These are phyloP conservation scores for Macrocystidia cucumis DNA, from an alignment of 1,284 basidiomycete species.

Conservation along the genomic window DNA sequence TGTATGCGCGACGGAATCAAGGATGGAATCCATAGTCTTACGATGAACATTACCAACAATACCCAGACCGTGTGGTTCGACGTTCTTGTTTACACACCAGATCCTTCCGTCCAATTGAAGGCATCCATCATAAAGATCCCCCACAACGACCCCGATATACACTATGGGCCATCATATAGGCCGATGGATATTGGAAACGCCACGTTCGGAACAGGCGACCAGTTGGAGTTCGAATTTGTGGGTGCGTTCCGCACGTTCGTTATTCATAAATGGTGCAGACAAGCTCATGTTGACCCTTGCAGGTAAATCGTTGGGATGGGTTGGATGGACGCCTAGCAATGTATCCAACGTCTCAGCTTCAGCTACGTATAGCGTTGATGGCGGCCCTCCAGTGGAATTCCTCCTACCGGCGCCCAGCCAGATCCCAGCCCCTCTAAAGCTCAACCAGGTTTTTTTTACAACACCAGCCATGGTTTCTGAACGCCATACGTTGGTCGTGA, in stretches of 20 bases:
- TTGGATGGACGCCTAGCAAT: slow-evolving; percentile 14
- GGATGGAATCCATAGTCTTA: slow-evolving; percentile 16
- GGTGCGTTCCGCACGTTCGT: slow-evolving; percentile 13
- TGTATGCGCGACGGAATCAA: slow-evolving; percentile 14
- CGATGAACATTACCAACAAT: slow-evolving; percentile 15
- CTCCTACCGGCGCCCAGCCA: slow-evolving; percentile 11
- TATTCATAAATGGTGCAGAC: neutral
- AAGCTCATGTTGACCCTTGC: neutral
- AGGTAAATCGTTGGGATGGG: slow-evolving; percentile 15
- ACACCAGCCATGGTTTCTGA: slow-evolving; percentile 12
- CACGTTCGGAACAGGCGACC: slow-evolving; percentile 13
- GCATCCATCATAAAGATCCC: slow-evolving; percentile 15
- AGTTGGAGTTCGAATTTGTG: slow-evolving; percentile 16
- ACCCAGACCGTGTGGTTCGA: slow-evolving; percentile 23
- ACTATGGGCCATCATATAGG: too few species aligned
- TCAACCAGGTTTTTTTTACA: slow-evolving; percentile 15
- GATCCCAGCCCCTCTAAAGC: slow-evolving; percentile 7
- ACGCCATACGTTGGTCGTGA: slow-evolving; percentile 15
- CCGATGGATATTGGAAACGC: slow-evolving; percentile 14
- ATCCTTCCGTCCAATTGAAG: slow-evolving; percentile 8
- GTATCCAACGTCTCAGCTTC: slow-evolving; percentile 11
- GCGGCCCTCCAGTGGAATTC: slow-evolving; percentile 13
- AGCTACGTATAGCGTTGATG: slow-evolving; percentile 18
- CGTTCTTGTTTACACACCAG: slow-evolving; percentile 18
- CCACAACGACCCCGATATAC: slow-evolving; percentile 15